Base-by-base conservation (phyloP, 2,329 filamentous ascomycete genomes). In the Penicillium nordicum region DNA sequence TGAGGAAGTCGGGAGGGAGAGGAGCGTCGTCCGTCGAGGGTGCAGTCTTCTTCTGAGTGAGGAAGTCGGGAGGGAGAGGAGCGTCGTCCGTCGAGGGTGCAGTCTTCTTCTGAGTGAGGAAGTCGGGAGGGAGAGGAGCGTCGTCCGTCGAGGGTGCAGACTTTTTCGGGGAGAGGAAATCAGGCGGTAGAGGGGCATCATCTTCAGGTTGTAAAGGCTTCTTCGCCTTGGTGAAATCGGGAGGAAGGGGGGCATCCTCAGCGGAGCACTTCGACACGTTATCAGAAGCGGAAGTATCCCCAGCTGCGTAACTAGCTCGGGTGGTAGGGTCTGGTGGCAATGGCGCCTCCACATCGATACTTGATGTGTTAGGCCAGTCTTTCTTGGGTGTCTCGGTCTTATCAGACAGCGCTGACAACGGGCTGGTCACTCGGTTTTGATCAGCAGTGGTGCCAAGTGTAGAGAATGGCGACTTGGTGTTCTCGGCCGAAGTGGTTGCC, bases 251-350 rank as follows among this genome's bases (percentile, higher is more conserved):
- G 5, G 72, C 73, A 47, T 78, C 76, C 10, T 78, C 75, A 42
- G 67, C 55, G 6, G 75, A 76, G 40, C 63, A 69, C 50, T 73
- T 75, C 5, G 75, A 78, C 4, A 76, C 30, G 11, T 32, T 32
- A 32, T 32, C 78, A 9, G 77, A 79, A 9, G 72, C 75, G 4
- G 78, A 79, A n/a, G 78, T 79, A 57, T 80, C 78, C 5, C 77
- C 78, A 27, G 78, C 72, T 9, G 73, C 73, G 63, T 79, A 80
- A 12, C 63, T 70, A 37, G 70, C 71, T 63, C 74, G 78, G 57
- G 76, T 80, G n/a, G 76, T 78, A 5, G 78, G 61, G 40, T 80
- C 77, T 16, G 78, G 78, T 5, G 78, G 78, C 36, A 80, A 65
- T 10, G 78, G 78, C 10, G 71, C 58, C 58, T 76, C 72, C 9